Conservation (phyloP, 2,329 filamentous ascomycete species). For the Dothistroma pini region DNA sequence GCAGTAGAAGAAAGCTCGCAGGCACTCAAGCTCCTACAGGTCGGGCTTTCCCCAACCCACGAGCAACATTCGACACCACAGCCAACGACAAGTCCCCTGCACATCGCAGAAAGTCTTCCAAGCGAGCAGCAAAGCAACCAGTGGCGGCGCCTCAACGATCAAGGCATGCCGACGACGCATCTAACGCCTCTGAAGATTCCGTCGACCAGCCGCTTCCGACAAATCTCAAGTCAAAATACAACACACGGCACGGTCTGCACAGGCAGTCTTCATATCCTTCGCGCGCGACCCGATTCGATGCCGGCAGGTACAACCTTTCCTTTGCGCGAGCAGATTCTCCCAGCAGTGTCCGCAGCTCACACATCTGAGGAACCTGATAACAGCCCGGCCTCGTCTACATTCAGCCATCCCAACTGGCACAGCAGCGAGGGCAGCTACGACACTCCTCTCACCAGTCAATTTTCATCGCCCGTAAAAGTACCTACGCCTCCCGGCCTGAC, state of each 20-base stretch:
- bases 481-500: neutral
- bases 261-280: neutral
- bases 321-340: neutral
- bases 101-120: neutral
- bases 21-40: neutral
- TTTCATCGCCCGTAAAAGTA: slow-evolving; percentile 12
- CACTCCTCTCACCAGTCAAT: slow-evolving; percentile 22
- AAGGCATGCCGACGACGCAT: neutral
- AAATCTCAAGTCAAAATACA: neutral
- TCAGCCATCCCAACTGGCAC: neutral
- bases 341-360: neutral
- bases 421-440: slow-evolving; percentile 8
- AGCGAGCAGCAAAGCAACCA: neutral
- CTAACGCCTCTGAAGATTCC: neutral
- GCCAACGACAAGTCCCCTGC: neutral
- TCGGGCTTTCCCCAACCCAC: neutral
- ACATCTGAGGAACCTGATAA: neutral
- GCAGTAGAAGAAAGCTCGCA: neutral
- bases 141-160: neutral
- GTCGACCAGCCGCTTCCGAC: neutral
- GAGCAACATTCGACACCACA: neutral
- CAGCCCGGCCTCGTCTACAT: neutral
- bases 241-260: neutral
- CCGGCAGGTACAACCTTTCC: neutral
- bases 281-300: neutral